Base-by-base conservation (phyloP, 2,329 filamentous ascomycete species). In the Diaporthe caulivora region DNA sequence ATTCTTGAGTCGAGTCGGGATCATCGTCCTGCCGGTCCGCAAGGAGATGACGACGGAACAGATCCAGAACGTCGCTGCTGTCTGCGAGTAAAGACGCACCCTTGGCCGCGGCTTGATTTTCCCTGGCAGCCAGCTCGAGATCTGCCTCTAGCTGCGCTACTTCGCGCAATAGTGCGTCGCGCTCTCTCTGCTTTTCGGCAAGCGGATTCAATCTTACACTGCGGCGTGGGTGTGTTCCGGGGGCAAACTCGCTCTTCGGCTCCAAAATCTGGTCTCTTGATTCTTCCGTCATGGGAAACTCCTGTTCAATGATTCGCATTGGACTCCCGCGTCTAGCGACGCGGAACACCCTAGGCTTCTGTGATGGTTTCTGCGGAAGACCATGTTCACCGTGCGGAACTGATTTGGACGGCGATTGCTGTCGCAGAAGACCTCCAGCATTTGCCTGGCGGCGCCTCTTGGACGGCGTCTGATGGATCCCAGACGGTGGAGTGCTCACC, bases 391-490 rank as follows among this genome's bases (percentile, higher is more conserved):
- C 68, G 34, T 42, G 73, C 21, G 76, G 40, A 1, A 83, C 82
- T 0, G 85, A 84, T 67, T 89, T 89, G 3, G 88, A 78, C 1
- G 88, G 88, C 1, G 89, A 90, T 73, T 83, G 85, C 72, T 55
- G 71, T 49, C 55, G 71, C 73, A 31, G 55, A 40, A 58, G 54
- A 47, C 65, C 58, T 31, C 53, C 58, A 34, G 64, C 47, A 24
- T 24, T 64, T 17, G 58, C 67, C n/a, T 62, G 67, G 15, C 73
- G 71, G 2, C 84, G 83, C 42, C 83, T 82, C 73, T 85, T 88
- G 29, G 87, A 89, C 0, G 90, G 89, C 18, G 88, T 90, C 67
- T 87, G 87, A 74, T 92, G 90, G 37, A 92, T 92, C 1, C 90
- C 91, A 26, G 83, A 80, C 0, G 90, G 88, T 10, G 89, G 89